These are phyloP conservation scores for Scytalidium sp. DNA, from an alignment of 2,329 filamentous ascomycete species.

Conservation along the genomic window DNA sequence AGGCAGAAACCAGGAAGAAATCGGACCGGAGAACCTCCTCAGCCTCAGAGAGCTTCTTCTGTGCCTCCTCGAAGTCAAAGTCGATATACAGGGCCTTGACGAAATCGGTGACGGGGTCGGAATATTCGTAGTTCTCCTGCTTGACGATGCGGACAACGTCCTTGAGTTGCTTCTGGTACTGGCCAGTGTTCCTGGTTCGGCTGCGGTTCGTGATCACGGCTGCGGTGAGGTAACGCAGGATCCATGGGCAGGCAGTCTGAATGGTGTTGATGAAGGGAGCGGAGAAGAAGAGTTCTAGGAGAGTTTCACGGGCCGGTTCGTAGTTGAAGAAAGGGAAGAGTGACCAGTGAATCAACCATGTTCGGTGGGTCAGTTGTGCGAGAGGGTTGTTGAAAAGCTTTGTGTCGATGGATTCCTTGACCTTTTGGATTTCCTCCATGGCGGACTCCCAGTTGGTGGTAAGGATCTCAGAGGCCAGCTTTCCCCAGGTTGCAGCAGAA, in stretches of 20 bases:
- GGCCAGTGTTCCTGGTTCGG: slow-evolving; percentile 73
- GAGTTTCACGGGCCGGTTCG: slow-evolving; percentile 82
- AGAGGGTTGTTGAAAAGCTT: slow-evolving; percentile 95
- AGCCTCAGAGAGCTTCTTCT: slow-evolving; percentile 79
- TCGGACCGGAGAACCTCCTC: slow-evolving; percentile 90
- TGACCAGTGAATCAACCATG: slow-evolving; percentile 97
- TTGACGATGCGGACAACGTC: slow-evolving; percentile 92
- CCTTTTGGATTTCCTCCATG: slow-evolving; percentile 86
- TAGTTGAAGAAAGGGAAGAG: slow-evolving; percentile 99
- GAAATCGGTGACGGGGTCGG: slow-evolving; percentile 93
- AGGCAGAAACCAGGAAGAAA: slow-evolving; percentile 87
- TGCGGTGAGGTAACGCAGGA: slow-evolving; percentile 88
- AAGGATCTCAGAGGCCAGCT: slow-evolving; percentile 93
- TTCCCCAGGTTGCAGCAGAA: slow-evolving; percentile 93
- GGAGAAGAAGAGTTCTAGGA: slow-evolving; percentile 96
- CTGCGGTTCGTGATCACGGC: slow-evolving; percentile 92
- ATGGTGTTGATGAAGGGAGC: slow-evolving; percentile 99
- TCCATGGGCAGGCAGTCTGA: slow-evolving; percentile 96
- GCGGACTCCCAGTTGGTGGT: slow-evolving; percentile 93
- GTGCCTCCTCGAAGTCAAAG: slow-evolving; percentile 97
- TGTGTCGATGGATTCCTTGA: slow-evolving; percentile 88
- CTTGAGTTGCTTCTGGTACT: slow-evolving; percentile 98
- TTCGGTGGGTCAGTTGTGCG: slow-evolving; percentile 92
- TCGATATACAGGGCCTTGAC: slow-evolving; percentile 92
- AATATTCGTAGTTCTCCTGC: slow-evolving; percentile 98